Base-by-base conservation (phyloP, 352 stramenopile genomes). In the Phytopythium boreale region DNA sequence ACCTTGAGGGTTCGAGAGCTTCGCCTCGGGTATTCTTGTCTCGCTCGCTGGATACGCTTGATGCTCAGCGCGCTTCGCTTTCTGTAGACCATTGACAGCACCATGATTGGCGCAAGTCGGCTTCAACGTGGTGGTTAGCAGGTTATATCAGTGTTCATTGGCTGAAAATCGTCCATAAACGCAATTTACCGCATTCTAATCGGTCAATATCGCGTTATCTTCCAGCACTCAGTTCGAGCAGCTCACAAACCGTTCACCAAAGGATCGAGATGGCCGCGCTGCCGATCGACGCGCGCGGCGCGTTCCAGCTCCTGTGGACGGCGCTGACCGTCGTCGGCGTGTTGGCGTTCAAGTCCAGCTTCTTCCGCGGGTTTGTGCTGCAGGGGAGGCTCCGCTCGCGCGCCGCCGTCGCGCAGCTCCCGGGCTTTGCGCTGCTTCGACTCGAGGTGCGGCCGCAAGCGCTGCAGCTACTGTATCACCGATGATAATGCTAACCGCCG, bases 301-400 rank as follows among this genome's bases (percentile, higher is more conserved):
- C 76, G 49, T 80, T 66, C 72, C 71, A 77, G 36, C 57, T 83
- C 53, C 59, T 56, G 59, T 74, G 61, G 59, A 41, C 63, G 24
- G 63, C 64, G 60, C 68, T 74, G 53, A 22, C 36, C 10, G 53
- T 20, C 19, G 59, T 66, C 26, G 75, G 71, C 12, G 34, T 84
- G 26, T 37, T 79, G 34, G 74, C 75, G 27, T 79, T 80, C 57
- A 60, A 50, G 14, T 84, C 61, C 67, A 47, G 34, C 8, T 75
- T 84, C 52, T 76, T 77, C 56, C 71, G 73, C 39, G 71, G 59
- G 1, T 71, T 84, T 49, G 74, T 79, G 4, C 51, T 82, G 7
- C 78, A 80, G 52, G 77, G 77, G 43, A 80, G 81, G 56, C 69
- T 73, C 53, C 77, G 77, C 15, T 69, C 71, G 5, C 43, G 59